These are phyloP conservation scores for Carex cristatella DNA, from an alignment of 176 grass and related monocot species.

Conservation along the genomic window DNA sequence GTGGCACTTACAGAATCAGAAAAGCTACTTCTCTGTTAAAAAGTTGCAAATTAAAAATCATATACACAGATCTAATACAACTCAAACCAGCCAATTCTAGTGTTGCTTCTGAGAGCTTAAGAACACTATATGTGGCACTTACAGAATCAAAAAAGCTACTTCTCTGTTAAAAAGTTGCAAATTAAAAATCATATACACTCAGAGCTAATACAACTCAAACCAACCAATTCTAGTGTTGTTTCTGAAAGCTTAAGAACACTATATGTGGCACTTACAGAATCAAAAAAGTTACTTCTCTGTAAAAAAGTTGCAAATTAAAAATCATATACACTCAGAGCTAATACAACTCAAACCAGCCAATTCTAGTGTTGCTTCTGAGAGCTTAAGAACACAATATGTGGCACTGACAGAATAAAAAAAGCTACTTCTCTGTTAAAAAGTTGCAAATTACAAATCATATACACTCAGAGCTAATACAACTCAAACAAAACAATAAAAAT, in stretches of 20 bases:
- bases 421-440: slow-evolving; percentile 33
- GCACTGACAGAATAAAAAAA: slow-evolving; percentile 22
- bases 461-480: not conserved
- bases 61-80: too few relatives aligned
- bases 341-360: slow-evolving; percentile 36
- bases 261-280: slow-evolving; percentile 9
- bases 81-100: slow-evolving; percentile 55
- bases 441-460: slow-evolving; percentile 6
- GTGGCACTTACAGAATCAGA: slow-evolving; percentile 17
- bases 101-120: slow-evolving; percentile 70
- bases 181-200: not conserved
- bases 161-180: slow-evolving; percentile 28
- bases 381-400: slow-evolving; percentile 38
- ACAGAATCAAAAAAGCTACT: slow-evolving; percentile 27
- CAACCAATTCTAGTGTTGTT: slow-evolving; percentile 68
- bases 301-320: slow-evolving; percentile 20
- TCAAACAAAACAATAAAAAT: not conserved
- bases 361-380: slow-evolving; percentile 71
- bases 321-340: not conserved
- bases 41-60: slow-evolving; percentile 18
- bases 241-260: slow-evolving; percentile 58
- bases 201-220: not conserved
- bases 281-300: slow-evolving; percentile 39
- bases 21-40: slow-evolving; percentile 35
- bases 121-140: slow-evolving; percentile 26